Conservation (phyloP, 345 rosid species). For the Kernera saxatilis region DNA sequence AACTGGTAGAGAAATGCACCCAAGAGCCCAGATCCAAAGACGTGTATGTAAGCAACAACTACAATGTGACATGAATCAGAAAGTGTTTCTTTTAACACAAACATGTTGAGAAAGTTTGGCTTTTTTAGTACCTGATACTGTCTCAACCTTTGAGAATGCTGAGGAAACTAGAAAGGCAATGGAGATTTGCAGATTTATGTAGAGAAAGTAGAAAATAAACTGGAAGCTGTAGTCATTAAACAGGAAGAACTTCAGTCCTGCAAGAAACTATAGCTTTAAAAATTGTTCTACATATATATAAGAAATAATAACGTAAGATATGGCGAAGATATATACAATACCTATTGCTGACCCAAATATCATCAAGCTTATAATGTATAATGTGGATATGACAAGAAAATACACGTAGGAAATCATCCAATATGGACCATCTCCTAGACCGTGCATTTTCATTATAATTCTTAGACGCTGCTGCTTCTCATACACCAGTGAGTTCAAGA, state of each 20-base stretch:
- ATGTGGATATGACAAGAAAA: slow-evolving; percentile 59
- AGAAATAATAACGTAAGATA: neutral
- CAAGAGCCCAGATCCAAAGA: slow-evolving; percentile 80
- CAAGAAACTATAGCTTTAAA: slow-evolving; percentile 11
- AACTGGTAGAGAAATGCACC: slow-evolving; percentile 64
- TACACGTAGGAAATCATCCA: slow-evolving; percentile 78
- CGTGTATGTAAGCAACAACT: slow-evolving; percentile 59
- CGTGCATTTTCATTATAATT: slow-evolving; percentile 96
- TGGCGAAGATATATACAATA: slow-evolving; percentile 13
- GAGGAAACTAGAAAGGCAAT: slow-evolving; percentile 65
- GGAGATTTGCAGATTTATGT: slow-evolving; percentile 74
- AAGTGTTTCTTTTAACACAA: neutral
- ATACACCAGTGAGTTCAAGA: slow-evolving; percentile 59
- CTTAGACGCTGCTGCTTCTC: slow-evolving; percentile 73
- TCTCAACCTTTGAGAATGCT: slow-evolving; percentile 61
- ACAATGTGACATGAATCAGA: neutral
- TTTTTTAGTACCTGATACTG: slow-evolving; percentile 79
- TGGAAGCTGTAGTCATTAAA: slow-evolving; percentile 68
- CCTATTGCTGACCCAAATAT: slow-evolving; percentile 66
- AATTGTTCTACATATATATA: neutral
- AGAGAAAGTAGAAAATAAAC: slow-evolving; percentile 58
- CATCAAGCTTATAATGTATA: slow-evolving; percentile 65
- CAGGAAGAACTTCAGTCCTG: slow-evolving; percentile 76
- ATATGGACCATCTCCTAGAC: slow-evolving; percentile 89
- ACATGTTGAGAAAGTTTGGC: neutral